Evolutionary conservation across 805 yeast genomes (phyloP), one percentile per base, ranked within the genome.

Genomic region (Candida glaebosa): DNA sequence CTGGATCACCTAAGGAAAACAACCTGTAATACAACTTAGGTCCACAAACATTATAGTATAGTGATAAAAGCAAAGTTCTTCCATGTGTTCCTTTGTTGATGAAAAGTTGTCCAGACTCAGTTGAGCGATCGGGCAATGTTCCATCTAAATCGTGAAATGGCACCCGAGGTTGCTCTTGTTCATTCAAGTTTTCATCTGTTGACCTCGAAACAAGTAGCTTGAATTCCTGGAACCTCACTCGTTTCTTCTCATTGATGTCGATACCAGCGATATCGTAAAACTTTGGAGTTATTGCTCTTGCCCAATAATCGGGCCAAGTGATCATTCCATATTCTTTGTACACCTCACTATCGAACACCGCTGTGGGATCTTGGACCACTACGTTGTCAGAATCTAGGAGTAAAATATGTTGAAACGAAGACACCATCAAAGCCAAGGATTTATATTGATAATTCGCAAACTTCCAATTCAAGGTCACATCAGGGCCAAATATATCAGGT

Each of bases 381-480:
- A 63, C 48, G 41, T 65, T 65, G 41, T 65, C 71, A 5, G 70
- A 61, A 46, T 65, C 71, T 20, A 65, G 46, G 18, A 65, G 47
- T 9, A 65, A 48, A 3, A 63, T 54, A 39, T 65, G 56, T 39
- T 65, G 61, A 42, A 65, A 65, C 5, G 67, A 56, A 1, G 69
- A 59, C 3, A 58, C 52, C 50, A 63, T 54, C 31, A 65, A 42
- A 4, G 69, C 87, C 44, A 86, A 66, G 0, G 82, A 73, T 58
- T 86, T 86, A 54, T 73, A 76, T 48, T 86, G 93, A 57, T 81
- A 87, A 12, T 82, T 84, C 39, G 71, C 67, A 37, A 86, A 73
- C 1, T 51, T 36, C 62, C 65, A 54, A 31, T 54, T 52, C 19
- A 51, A 39, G 51, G 78, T 60, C 7, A 79, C 73, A 5, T 67